phyloP scores from a whole-genome alignment of 1,284 basidiomycete species.

The Fomes fomentarius region DNA sequence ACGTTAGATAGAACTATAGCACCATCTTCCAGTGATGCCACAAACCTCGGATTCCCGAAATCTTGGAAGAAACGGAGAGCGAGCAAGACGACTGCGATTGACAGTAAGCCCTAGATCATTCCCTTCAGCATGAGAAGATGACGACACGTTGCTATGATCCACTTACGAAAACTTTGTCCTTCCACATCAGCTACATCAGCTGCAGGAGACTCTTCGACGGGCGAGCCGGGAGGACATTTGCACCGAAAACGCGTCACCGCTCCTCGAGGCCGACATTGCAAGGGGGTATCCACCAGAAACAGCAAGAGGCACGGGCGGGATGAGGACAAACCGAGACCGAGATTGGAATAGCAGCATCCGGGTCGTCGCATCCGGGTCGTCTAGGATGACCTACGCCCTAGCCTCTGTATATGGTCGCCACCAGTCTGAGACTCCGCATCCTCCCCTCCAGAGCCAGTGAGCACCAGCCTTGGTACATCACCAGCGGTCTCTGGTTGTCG shows the following conservation, averaged over 20 bases:
- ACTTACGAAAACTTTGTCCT: constrained; percentile 92
- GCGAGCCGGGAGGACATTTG: constrained; percentile 81
- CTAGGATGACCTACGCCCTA: no score
- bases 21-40: constrained; percentile 16
- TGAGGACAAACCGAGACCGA: no score
- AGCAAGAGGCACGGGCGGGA: no score
- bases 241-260: constrained; percentile 78
- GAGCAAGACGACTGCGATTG: constrained; percentile 91
- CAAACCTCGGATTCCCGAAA: constrained; percentile 76
- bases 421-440: constrained; percentile 24
- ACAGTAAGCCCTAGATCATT: constrained; percentile 76
- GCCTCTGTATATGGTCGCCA: constrained; percentile 43
- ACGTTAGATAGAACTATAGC: constrained; percentile 15
- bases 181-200: constrained; percentile 94
- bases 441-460: constrained; percentile 46
- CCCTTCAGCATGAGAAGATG: neutral
- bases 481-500: constrained; percentile 21
- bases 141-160: neutral
- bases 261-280: constrained; percentile 63
- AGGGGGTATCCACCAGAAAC: no score
- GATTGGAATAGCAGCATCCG: no score
- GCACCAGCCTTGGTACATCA: constrained; percentile 43
- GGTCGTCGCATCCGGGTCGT: no score
- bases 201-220: constrained; percentile 79
- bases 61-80: constrained; percentile 95